These are phyloP conservation scores for Colletotrichum sp. DNA, from an alignment of 2,329 filamentous ascomycete species.

Conservation along the genomic window DNA sequence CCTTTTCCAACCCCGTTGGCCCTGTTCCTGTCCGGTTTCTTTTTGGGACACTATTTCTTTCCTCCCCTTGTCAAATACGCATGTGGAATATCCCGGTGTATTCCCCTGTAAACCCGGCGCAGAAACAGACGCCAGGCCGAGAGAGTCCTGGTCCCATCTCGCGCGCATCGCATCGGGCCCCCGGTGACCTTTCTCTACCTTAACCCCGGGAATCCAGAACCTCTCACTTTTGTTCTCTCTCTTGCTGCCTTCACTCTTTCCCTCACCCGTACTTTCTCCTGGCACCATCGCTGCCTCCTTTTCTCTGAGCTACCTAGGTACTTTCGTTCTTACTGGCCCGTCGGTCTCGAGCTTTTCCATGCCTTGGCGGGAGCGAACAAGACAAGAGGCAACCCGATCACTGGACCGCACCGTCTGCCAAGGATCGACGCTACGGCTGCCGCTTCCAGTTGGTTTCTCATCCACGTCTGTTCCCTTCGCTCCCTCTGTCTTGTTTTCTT, in stretches of 20 bases:
- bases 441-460: background rate
- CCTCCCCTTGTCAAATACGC: background rate
- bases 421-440: conserved; percentile 18
- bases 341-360: background rate
- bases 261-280: background rate
- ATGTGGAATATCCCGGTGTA: background rate
- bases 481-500: background rate
- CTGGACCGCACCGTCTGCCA: background rate
- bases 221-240: background rate
- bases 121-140: background rate
- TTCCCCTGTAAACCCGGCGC: background rate
- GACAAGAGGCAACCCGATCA: background rate
- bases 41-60: background rate
- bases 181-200: background rate
- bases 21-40: background rate
- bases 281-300: background rate
- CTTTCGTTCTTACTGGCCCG: background rate
- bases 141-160: background rate
- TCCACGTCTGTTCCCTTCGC: background rate
- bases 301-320: background rate
- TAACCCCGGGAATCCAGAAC: background rate
- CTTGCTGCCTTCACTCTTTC: background rate
- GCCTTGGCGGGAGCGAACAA: background rate
- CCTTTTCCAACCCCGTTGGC: background rate
- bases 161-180: background rate